Evolutionary conservation across 176 grass and related monocot species (phyloP), one percentile per base, ranked within the genome.

Genomic region (Ampelocalamus luodianensis): DNA sequence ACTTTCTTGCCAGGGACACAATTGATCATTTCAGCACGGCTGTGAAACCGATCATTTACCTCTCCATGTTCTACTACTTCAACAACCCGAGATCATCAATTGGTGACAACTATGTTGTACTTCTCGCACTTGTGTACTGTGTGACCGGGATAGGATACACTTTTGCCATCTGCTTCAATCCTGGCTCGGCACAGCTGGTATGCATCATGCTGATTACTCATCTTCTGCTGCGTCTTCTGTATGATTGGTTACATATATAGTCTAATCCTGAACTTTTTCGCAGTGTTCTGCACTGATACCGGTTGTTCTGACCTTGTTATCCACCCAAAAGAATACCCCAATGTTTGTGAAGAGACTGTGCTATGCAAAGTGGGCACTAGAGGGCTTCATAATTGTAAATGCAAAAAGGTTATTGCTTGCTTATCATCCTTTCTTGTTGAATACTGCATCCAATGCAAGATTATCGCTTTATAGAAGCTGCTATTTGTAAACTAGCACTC

Each of bases 51-150:
- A 89, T 97, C 36, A 83, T 88, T 71, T 97, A 97, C 74, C 94
- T 97, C 49, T 97, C 91, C 74, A 97, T 97, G 94, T 97, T 97
- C 81, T 97, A 97, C 88, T 97, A 71, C 81, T 93, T 97, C 87
- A 97, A 91, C 55, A 97, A 91, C 63, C 94, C 94, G 22, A 91
- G 94, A 86, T 97, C 94, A 53, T 64, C 84, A 1, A 87, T 97
- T 13, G 66, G 2, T 0, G 89, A 80, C 74, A 97, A 97, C 68
- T 90, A 93, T 48, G 16, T 82, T 26, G 76, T 97, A 13, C 86
- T 97, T 81, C 73, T 97, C 43, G 77, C 94, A 6, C 94, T 97
- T 46, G 89, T 97, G 2, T 97, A 97, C 51, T 97, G 94, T 55
- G 94, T 97, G 20, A 97, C 94, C 10, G 94, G 94, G 22, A 89